These are phyloP conservation scores for Guyanaporus albipodus DNA, from an alignment of 768 basidiomycete species.

Conservation along the genomic window DNA sequence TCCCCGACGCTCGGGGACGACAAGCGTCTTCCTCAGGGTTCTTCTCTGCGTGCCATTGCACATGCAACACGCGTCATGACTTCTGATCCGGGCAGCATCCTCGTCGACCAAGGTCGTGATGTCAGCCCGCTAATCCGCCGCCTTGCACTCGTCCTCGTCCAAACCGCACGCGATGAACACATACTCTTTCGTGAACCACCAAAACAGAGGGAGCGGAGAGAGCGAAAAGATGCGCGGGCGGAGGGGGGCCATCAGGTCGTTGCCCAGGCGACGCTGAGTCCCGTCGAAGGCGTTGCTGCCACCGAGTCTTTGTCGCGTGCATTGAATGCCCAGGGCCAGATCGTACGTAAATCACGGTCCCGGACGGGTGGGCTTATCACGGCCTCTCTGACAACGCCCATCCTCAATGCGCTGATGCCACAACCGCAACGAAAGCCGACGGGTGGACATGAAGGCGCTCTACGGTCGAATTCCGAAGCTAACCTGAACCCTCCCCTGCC, in stretches of 20 bases:
- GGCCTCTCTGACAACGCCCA: slow-evolving; percentile 48
- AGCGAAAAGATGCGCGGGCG: slow-evolving; percentile 26
- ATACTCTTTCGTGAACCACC: slow-evolving; percentile 38
- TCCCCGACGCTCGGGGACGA: slow-evolving; percentile 26
- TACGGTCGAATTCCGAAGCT: slow-evolving; percentile 12
- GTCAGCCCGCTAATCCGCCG: slow-evolving; percentile 55
- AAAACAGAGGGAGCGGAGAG: slow-evolving; percentile 47
- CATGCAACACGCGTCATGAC: slow-evolving; percentile 90
- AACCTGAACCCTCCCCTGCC: slow-evolving; percentile 18
- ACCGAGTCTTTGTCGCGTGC: slow-evolving; percentile 45
- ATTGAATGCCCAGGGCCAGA: slow-evolving; percentile 35
- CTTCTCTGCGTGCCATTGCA: slow-evolving; percentile 69
- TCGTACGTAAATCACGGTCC: slow-evolving; percentile 33
- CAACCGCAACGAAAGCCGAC: slow-evolving; percentile 46
- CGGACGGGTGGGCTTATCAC: slow-evolving; percentile 36
- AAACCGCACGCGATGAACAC: slow-evolving; percentile 61
- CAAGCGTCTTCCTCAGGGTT: slow-evolving; percentile 47
- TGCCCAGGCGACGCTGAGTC: slow-evolving; percentile 42
- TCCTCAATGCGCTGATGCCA: slow-evolving; percentile 56
- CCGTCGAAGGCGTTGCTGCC: slow-evolving; percentile 40
- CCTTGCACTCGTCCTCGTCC: slow-evolving; percentile 66
- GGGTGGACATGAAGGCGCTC: slow-evolving; percentile 21
- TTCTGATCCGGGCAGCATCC: slow-evolving; percentile 66
- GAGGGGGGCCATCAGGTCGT: slow-evolving; percentile 32
- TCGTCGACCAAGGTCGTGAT: slow-evolving; percentile 66